Evolutionary conservation across 257 asterid genomes (phyloP).

Genomic region (Eucommia ulmoides): DNA sequence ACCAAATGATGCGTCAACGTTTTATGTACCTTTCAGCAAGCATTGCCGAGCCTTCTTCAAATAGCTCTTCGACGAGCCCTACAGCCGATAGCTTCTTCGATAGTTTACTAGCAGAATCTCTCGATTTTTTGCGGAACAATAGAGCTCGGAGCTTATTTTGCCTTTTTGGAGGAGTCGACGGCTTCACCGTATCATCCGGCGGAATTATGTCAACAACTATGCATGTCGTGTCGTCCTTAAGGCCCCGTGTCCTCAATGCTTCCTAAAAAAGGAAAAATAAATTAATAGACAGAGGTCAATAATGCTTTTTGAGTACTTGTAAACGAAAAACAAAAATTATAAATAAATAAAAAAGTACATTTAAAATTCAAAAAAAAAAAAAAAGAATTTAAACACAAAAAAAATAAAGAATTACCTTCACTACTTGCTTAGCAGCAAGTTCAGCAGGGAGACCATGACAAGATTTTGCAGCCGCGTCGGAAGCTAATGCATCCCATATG

Average conservation of each 20-base stretch:
- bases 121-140: conserved; percentile 24
- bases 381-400: too few relatives aligned
- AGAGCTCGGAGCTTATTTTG: conserved; percentile 36
- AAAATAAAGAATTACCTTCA: neutral
- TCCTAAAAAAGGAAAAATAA: conserved; percentile 40
- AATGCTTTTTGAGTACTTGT: too few relatives aligned
- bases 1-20: too few relatives aligned
- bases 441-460: neutral
- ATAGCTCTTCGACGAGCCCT: conserved; percentile 64
- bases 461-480: neutral
- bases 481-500: neutral
- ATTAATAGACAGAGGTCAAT: too few relatives aligned
- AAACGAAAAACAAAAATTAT: too few relatives aligned
- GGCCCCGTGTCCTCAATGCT: conserved; percentile 60
- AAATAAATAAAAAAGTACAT: too few relatives aligned
- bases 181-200: conserved; percentile 24
- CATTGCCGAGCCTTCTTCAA: conserved; percentile 84
- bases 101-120: conserved; percentile 19
- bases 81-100: conserved; percentile 43
- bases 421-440: neutral
- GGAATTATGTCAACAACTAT: conserved; percentile 68
- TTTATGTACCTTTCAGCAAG: conserved; percentile 49
- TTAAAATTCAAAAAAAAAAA: too few relatives aligned
- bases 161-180: conserved; percentile 32
- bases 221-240: conserved; percentile 84